Conservation (phyloP, 345 rosid genomes). For the Euphorbia pulcherrima region DNA sequence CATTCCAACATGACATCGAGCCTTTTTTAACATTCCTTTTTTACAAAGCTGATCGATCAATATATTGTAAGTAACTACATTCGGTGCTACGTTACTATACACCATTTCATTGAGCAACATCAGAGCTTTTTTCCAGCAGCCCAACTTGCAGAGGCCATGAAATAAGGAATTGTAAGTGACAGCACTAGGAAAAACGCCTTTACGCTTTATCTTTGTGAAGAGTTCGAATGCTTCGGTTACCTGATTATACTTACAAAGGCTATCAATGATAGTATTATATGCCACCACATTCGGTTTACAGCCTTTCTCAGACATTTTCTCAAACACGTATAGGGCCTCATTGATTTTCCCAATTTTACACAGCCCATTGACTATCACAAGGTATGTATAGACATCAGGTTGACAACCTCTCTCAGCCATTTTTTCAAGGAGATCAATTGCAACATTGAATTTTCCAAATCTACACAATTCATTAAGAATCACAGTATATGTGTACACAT, state of each 20-base stretch:
- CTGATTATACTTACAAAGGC: background rate
- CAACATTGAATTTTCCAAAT: background rate
- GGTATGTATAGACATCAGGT: background rate
- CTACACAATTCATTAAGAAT: background rate
- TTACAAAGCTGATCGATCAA: too few relatives aligned
- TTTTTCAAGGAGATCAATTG: background rate
- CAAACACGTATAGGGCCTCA: background rate
- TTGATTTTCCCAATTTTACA: background rate
- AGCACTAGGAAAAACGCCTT: background rate
- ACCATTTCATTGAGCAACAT: slow-evolving; percentile 1
- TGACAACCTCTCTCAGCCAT: background rate
- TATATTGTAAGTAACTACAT: background rate
- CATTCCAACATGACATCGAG: background rate
- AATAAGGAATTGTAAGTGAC: background rate
- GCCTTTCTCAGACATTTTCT: background rate
- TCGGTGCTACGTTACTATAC: background rate
- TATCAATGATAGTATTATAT: background rate
- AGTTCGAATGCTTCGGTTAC: background rate
- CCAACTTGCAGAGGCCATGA: background rate
- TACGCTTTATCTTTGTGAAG: background rate
- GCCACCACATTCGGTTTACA: background rate
- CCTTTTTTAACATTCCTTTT: background rate
- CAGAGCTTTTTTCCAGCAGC: slow-evolving; percentile 5
- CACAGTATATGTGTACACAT: background rate
- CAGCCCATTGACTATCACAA: background rate